Conservation (phyloP, 2,329 filamentous ascomycete species). For the Apiospora saccharicola region DNA sequence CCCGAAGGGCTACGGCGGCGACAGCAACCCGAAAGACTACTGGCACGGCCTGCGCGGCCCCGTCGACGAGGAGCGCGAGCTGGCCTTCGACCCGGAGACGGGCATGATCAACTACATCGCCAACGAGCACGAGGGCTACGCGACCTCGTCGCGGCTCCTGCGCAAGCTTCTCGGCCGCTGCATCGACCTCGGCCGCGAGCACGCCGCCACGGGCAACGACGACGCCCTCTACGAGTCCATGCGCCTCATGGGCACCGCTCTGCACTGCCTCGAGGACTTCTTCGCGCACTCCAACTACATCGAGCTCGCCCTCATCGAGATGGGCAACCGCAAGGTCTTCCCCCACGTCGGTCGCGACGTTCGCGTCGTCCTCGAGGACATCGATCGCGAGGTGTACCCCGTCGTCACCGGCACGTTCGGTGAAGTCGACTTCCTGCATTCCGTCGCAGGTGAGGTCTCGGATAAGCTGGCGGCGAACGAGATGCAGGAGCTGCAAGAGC, state of each 20-base stretch:
- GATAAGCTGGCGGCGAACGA: constrained; percentile 94
- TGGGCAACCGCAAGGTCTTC: constrained; percentile 83
- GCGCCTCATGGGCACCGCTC: constrained; percentile 84
- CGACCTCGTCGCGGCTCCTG: constrained; percentile 82
- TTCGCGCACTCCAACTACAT: constrained; percentile 93
- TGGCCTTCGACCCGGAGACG: constrained; percentile 77
- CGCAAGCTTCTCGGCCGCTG: constrained; percentile 75
- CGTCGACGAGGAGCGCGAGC: constrained; percentile 78
- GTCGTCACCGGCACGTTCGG: constrained; percentile 92
- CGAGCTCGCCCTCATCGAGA: constrained; percentile 85
- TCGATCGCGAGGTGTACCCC: constrained; percentile 74
- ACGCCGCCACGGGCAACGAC: constrained; percentile 70
- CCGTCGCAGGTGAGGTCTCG: constrained; percentile 78
- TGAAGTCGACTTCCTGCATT: constrained; percentile 92
- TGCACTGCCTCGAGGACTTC: constrained; percentile 93
- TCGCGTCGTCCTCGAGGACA: constrained; percentile 65
- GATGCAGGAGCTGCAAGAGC: constrained; percentile 84
- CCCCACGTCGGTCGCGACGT: constrained; percentile 84
- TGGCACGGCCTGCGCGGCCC: constrained; percentile 82
- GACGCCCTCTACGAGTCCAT: constrained; percentile 88
- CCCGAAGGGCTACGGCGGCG: constrained; percentile 79
- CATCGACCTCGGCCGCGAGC: constrained; percentile 82
- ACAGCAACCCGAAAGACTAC: constrained; percentile 83
- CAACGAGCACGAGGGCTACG: constrained; percentile 76
- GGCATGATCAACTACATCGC: constrained; percentile 96